These are phyloP conservation scores for Coemansia sp. DNA, from an alignment of 192 early-diverging fungal genomes.

Conservation along the genomic window DNA sequence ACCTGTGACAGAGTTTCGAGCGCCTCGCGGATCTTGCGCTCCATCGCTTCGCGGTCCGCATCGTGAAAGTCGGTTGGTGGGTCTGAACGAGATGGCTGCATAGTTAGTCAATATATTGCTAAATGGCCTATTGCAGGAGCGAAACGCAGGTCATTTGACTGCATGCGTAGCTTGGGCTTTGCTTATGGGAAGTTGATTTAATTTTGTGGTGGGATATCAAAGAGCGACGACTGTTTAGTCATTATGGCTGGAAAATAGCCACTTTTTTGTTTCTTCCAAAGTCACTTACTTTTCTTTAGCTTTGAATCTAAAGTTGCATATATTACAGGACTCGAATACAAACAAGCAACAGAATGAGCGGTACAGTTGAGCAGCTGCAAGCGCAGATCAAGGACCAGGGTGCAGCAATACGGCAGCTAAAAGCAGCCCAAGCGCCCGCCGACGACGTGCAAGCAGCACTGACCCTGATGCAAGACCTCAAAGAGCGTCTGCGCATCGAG, in stretches of 20 bases:
- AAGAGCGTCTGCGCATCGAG: constrained; percentile 58
- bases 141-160: neutral
- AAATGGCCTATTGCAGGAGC: neutral
- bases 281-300: neutral
- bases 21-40: constrained; percentile 36
- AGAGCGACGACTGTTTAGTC: neutral
- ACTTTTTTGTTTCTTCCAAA: neutral
- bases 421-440: constrained; percentile 62
- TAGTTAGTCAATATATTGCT: neutral
- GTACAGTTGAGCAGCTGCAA: constrained; percentile 32
- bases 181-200: neutral
- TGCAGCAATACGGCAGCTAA: constrained; percentile 61
- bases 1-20: constrained; percentile 51
- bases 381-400: constrained; percentile 63
- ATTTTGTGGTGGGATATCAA: neutral
- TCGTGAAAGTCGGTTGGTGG: constrained; percentile 26
- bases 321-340: neutral
- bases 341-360: constrained; percentile 16
- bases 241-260: neutral
- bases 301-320: neutral
- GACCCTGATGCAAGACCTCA: constrained; percentile 58
- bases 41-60: constrained; percentile 30
- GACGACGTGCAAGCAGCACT: constrained; percentile 60
- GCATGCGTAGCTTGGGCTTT: neutral
- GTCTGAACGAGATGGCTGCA: constrained; percentile 15